These are phyloP conservation scores for Calocybe gangraenosa DNA, from an alignment of 768 basidiomycete genomes.

Conservation along the genomic window DNA sequence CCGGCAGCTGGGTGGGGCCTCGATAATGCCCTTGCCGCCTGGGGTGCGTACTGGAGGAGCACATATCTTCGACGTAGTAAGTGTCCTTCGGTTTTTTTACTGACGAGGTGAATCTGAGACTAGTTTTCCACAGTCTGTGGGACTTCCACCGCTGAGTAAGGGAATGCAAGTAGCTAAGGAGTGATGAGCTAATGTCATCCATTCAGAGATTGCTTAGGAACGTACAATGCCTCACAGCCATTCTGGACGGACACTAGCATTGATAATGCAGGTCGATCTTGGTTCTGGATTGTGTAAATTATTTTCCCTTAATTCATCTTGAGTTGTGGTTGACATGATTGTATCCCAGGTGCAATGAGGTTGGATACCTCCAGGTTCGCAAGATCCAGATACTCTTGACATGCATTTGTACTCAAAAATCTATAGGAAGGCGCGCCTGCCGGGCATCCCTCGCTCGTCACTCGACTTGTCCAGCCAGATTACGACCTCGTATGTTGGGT, in stretches of 20 bases:
- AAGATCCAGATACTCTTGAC: too few relatives aligned
- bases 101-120: not conserved
- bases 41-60: slow-evolving; percentile 54
- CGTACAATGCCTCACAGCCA: slow-evolving; percentile 31
- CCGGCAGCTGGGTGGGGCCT: slow-evolving; percentile 56
- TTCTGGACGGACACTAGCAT: slow-evolving; percentile 54
- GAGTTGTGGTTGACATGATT: not conserved
- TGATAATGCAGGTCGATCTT: slow-evolving; percentile 55
- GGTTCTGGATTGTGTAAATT: slow-evolving; percentile 65
- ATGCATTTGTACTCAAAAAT: too few relatives aligned
- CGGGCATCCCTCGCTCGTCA: slow-evolving; percentile 41
- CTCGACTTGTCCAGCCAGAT: slow-evolving; percentile 46
- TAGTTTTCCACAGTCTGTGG: slow-evolving; percentile 45
- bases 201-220: slow-evolving; percentile 36
- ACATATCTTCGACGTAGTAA: slow-evolving; percentile 41
- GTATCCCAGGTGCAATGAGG: slow-evolving; percentile 55
- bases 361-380: slow-evolving; percentile 53
- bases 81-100: slow-evolving; percentile 16
- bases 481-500: slow-evolving; percentile 45
- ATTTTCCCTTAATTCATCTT: not conserved
- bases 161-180: too few relatives aligned
- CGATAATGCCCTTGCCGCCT: slow-evolving; percentile 54
- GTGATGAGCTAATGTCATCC: not conserved
- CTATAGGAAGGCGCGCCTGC: slow-evolving; percentile 38
- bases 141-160: slow-evolving; percentile 37